Conservation (phyloP, 2,329 filamentous ascomycete genomes). For the Fusarium acutatum region DNA sequence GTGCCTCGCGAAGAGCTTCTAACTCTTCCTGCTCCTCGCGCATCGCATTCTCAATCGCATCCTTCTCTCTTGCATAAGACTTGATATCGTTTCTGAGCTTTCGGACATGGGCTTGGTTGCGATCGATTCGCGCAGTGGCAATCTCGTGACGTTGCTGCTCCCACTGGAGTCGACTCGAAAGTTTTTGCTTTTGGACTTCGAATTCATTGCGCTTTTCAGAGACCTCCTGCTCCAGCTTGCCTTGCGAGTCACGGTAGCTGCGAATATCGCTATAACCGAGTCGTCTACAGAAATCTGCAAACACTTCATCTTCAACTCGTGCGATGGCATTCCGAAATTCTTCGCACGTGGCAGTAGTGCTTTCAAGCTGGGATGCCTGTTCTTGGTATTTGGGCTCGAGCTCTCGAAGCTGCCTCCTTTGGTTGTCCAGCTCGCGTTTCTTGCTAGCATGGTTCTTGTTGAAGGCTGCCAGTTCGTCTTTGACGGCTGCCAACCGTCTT, state of each 20-base stretch:
- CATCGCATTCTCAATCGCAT: slow-evolving; percentile 76
- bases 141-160: slow-evolving; percentile 61
- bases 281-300: slow-evolving; percentile 83
- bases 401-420: slow-evolving; percentile 76
- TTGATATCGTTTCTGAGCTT: slow-evolving; percentile 75
- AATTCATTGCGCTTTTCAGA: slow-evolving; percentile 88
- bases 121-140: slow-evolving; percentile 73
- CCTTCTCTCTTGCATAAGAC: slow-evolving; percentile 75
- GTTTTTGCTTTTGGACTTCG: slow-evolving; percentile 80
- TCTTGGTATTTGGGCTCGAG: slow-evolving; percentile 81
- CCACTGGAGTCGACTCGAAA: slow-evolving; percentile 70
- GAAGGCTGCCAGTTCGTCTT: slow-evolving; percentile 79
- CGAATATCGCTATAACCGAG: slow-evolving; percentile 90
- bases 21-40: slow-evolving; percentile 79
- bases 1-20: slow-evolving; percentile 75
- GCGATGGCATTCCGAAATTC: slow-evolving; percentile 72
- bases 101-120: slow-evolving; percentile 71
- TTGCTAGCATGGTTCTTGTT: slow-evolving; percentile 87
- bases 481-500: slow-evolving; percentile 74
- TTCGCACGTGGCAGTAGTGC: slow-evolving; percentile 58
- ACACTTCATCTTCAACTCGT: slow-evolving; percentile 87
- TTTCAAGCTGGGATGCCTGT: slow-evolving; percentile 74
- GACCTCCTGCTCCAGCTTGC: slow-evolving; percentile 89
- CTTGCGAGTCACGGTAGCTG: slow-evolving; percentile 92
- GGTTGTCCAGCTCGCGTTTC: slow-evolving; percentile 79